Conservation (phyloP, 140 eudicot genomes). For the Stevia rebaudiana region DNA sequence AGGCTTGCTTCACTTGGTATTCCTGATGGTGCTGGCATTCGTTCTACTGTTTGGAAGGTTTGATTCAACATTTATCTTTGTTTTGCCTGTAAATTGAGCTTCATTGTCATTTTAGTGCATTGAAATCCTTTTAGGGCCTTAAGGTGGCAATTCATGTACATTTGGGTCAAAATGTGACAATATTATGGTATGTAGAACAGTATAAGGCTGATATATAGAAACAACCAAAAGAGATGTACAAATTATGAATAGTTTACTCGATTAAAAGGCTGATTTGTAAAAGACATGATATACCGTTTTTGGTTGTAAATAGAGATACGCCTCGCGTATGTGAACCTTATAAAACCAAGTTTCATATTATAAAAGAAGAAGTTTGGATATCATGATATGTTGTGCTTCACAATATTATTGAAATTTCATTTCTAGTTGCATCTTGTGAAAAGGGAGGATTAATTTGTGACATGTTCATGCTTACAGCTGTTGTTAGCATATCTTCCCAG, state of each 20-base stretch:
- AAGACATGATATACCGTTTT: background rate
- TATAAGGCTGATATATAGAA: background rate
- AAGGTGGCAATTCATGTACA: too few relatives aligned
- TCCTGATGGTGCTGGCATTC: constrained; percentile 81
- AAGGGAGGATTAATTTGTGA: constrained; percentile 1
- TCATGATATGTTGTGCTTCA: background rate
- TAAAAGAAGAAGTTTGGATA: background rate
- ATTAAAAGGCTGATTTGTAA: background rate
- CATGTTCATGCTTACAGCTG: constrained; percentile 47
- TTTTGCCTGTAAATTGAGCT: background rate
- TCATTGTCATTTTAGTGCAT: background rate
- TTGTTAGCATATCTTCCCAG: constrained; percentile 73
- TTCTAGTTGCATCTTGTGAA: background rate
- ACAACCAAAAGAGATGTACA: background rate
- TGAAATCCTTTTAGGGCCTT: too few relatives aligned
- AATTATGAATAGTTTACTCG: background rate
- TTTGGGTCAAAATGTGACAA: too few relatives aligned
- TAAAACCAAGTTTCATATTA: background rate
- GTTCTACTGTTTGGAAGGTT: constrained; percentile 95
- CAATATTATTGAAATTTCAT: background rate
- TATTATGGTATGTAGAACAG: background rate
- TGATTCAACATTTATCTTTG: background rate
- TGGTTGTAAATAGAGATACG: background rate
- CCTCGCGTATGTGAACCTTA: background rate
- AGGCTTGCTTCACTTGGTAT: constrained; percentile 80